Base-by-base conservation (phyloP, 768 basidiomycete genomes). In the Pisolithus marmoratus region DNA sequence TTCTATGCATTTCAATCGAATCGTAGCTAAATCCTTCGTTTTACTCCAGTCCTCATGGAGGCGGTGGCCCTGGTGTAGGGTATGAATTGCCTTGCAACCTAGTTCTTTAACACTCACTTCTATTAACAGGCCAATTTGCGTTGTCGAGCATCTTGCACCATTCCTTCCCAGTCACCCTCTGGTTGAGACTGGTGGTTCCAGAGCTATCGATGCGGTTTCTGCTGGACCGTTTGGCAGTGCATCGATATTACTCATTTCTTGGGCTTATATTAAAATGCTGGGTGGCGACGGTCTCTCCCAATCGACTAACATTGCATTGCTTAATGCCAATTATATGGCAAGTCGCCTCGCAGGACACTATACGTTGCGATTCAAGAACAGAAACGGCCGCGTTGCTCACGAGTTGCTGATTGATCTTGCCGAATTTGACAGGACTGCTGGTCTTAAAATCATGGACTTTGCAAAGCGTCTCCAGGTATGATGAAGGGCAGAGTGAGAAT, bases 191-290 rank as follows among this genome's bases (percentile, higher is more conserved):
- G 84, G 84, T 36, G 83, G 85, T 11, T 65, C 74, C n/a, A 70
- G 81, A 46, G 83, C 87, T 2, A 97, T 99, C 55, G 75, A 85
- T 27, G 90, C 96, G 6, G 87, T 98, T 43, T 83, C 95, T 8
- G 90, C 90, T 0, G 93, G 89, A 2, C 96, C 94, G 0, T 98
- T 84, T 64, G 95, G 96, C 42, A 94, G 92, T 58, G 90, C 96
- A 3, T 94, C 92, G 7, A 94, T 99, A 61, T 84, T 90, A 44
- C 78, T 94, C 54, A 97, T 98, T 61, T 97, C 94, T 0, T 98
- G 95, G 94, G 95, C 96, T 12, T 99, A 96, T 70, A 91, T 96
- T 78, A 95, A 90, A 74, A 98, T 99, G 96, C 82, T 99, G n/a
- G 96, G 96, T 24, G 95, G 94, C 8, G 74, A 82, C 50, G 96